Evolutionary conservation across 371 early-diverging fungal species (phyloP).

Genomic region (Lichtheimia hyalospora): DNA sequence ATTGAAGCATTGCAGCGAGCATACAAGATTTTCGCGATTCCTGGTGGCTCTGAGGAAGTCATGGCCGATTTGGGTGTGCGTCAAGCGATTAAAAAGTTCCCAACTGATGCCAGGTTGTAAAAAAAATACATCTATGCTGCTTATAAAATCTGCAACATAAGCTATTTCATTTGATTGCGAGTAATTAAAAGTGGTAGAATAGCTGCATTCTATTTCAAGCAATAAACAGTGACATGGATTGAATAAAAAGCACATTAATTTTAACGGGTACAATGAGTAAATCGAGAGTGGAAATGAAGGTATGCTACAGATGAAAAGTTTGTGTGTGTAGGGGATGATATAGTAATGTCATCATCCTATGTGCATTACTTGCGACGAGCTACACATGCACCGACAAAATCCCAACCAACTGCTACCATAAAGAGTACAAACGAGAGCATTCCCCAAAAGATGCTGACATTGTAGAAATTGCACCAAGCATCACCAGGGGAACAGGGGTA

Average conservation of each 20-base stretch:
- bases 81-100: slow-evolving; percentile 45
- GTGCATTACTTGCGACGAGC: slow-evolving; percentile 7
- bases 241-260: too few species aligned
- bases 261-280: neutral
- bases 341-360: neutral
- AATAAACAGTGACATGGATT: too few species aligned
- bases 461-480: slow-evolving; percentile 60
- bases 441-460: slow-evolving; percentile 56
- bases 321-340: neutral
- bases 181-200: too few species aligned
- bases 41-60: slow-evolving; percentile 75
- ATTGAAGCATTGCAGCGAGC: slow-evolving; percentile 58
- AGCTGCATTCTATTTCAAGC: too few species aligned
- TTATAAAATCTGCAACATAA: too few species aligned
- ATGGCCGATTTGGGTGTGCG: slow-evolving; percentile 52
- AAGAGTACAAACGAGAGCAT: slow-evolving; percentile 50
- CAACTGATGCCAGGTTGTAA: slow-evolving; percentile 23
- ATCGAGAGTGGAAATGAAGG: neutral
- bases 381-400: slow-evolving; percentile 47
- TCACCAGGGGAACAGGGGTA: slow-evolving; percentile 49
- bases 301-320: slow-evolving; percentile 3
- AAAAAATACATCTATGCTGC: too few species aligned
- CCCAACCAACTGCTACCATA: slow-evolving; percentile 48
- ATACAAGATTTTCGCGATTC: slow-evolving; percentile 48
- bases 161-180: too few species aligned